Evolutionary conservation across 768 basidiomycete genomes (phyloP).

Genomic region (Lyophyllum shimeji): DNA sequence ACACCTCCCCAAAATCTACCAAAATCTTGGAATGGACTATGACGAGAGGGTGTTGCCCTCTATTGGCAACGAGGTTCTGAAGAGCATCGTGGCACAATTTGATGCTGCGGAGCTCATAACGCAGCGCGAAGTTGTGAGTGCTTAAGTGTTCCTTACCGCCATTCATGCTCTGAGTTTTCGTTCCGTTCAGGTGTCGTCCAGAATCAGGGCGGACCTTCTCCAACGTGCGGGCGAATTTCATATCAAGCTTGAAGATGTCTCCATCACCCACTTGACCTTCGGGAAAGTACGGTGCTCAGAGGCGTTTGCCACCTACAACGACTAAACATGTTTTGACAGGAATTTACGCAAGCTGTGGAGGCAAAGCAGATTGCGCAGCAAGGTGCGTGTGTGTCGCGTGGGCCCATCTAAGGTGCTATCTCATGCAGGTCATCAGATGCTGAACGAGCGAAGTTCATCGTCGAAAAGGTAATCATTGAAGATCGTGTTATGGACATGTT

Average conservation of each 20-base stretch:
- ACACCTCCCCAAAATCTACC: constrained; percentile 92
- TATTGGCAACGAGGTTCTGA: constrained; percentile 97
- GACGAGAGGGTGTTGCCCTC: constrained; percentile 97
- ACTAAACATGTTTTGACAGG: constrained; percentile 40
- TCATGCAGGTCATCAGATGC: constrained; percentile 60
- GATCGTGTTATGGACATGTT: not conserved
- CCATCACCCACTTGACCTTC: constrained; percentile 89
- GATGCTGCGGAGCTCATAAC: constrained; percentile 97
- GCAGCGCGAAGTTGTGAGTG: constrained; percentile 91
- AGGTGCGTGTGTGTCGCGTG: constrained; percentile 46
- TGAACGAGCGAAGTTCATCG: constrained; percentile 98
- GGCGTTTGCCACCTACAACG: not conserved
- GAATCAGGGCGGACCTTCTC: constrained; percentile 89
- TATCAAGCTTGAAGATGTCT: constrained; percentile 94
- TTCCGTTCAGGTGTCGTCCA: constrained; percentile 71
- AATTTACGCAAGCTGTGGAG: constrained; percentile 98
- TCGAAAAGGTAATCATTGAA: constrained; percentile 75
- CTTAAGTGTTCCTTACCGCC: not conserved
- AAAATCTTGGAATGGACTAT: constrained; percentile 92
- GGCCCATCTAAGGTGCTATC: not conserved
- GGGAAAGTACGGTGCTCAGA: constrained; percentile 58
- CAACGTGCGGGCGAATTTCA: constrained; percentile 96
- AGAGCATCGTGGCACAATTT: constrained; percentile 97
- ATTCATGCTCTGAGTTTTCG: not conserved
- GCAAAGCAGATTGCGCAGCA: constrained; percentile 99